Evolutionary conservation across 441 rosid species (phyloP), one percentile per base, ranked within the genome.

Genomic region (Populus hybrid): DNA sequence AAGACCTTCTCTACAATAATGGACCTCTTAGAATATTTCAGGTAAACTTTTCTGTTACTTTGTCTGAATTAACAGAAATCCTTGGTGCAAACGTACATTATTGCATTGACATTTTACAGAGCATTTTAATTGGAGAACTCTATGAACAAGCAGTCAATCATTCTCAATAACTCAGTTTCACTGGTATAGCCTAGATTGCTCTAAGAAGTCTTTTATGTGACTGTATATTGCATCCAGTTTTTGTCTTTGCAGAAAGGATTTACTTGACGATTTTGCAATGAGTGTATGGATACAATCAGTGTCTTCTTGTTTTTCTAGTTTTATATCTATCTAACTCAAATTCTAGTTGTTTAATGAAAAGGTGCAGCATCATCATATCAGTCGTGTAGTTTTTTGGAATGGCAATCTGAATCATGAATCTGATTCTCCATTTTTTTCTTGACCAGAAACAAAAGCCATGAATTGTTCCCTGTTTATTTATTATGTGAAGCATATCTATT

Each of bases 1-100:
- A 84, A 66, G 82, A 84, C 78, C 81, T 91, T 73, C 84, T 91
- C 56, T 87, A 80, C 64, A 74, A 75, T 12, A 78, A 73, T 42
- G 89, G 90, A 40, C 73, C 82, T 38, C 35, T 84, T 33, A 89
- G 73, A 69, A 31, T 85, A 65, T 81, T 79, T 40, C 80, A 73
- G 90, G 93, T 91, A 84, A 69, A 29, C 64, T 45, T 77, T 33
- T 50, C 18, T 50, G 63, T n/a, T 3, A 20, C 3, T 72, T 72
- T 38, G 71, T 28, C 20, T 50, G 50, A 79, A 72, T 64, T 56
- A 26, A 33, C 9, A 50, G 18, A 16, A 2, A 28, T 66, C 70
- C 12, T 14, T 31, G 14, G 70, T 31, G 61, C 61, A 53, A 2
- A 53, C 61, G 0, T 5, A 53, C 61, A 53, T 18, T 53, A 53